Conservation (phyloP, 306 rosid species). For the Inga oerstediana region DNA sequence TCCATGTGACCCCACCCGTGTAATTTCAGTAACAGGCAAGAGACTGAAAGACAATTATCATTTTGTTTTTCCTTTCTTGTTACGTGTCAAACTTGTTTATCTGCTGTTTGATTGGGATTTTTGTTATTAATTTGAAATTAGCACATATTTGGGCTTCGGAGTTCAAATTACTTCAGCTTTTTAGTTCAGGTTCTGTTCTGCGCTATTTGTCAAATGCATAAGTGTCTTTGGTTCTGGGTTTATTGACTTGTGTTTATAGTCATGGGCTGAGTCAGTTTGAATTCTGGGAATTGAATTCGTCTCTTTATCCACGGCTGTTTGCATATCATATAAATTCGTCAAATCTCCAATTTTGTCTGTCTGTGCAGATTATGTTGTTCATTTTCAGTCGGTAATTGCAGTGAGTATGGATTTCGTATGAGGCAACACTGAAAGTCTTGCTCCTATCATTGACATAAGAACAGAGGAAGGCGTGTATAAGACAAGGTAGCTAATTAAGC, state of each 20-base stretch:
- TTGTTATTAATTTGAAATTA: background rate
- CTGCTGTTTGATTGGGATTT: slow-evolving; percentile 12
- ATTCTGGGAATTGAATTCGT: slow-evolving; percentile 27
- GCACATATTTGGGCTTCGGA: slow-evolving; percentile 13
- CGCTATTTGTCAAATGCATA: slow-evolving; percentile 17
- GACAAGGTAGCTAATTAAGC: slow-evolving; percentile 30
- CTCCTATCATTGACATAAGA: slow-evolving; percentile 23
- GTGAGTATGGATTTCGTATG: slow-evolving; percentile 40
- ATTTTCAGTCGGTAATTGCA: slow-evolving; percentile 35
- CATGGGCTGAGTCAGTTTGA: slow-evolving; percentile 12
- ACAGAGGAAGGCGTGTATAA: slow-evolving; percentile 29
- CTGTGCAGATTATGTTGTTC: slow-evolving; percentile 38
- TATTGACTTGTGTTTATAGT: background rate
- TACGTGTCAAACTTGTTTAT: slow-evolving; percentile 32
- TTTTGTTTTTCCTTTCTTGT: background rate
- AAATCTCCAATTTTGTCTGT: slow-evolving; percentile 32
- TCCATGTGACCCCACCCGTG: slow-evolving; percentile 37
- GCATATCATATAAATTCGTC: background rate
- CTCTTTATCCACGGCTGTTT: background rate
- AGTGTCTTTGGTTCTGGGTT: background rate
- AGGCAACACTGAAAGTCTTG: slow-evolving; percentile 38
- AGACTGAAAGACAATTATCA: background rate
- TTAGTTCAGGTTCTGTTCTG: slow-evolving; percentile 20
- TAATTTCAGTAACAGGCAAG: slow-evolving; percentile 32
- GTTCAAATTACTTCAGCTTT: slow-evolving; percentile 25